phyloP scores from a whole-genome alignment of 164 flowering plant species.

The Chimonanthus salicifolius region DNA sequence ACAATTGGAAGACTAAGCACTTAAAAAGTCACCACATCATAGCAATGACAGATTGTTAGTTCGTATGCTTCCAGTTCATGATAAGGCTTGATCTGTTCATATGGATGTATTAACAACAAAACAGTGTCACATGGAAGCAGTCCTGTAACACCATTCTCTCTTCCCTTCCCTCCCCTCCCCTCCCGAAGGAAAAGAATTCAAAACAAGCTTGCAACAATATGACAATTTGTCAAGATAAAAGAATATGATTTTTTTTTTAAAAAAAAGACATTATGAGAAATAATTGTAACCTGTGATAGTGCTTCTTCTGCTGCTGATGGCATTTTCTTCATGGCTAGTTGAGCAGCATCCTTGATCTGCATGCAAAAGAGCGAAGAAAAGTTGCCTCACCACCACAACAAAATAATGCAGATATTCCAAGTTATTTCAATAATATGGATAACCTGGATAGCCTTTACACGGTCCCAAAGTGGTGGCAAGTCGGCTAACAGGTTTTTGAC shows the following conservation, averaged over 20 bases:
- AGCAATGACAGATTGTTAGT: too few species aligned
- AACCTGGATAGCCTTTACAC: constrained; percentile 95
- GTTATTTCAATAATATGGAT: background rate
- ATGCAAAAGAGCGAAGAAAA: background rate
- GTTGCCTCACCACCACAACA: constrained; percentile 9
- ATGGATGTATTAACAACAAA: too few species aligned
- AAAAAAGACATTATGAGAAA: background rate
- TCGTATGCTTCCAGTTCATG: too few species aligned
- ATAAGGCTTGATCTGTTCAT: too few species aligned
- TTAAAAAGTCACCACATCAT: too few species aligned
- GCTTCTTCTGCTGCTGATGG: constrained; percentile 98
- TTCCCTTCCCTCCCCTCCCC: too few species aligned
- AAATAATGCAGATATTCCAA: background rate
- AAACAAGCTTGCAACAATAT: too few species aligned
- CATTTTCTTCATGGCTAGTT: constrained; percentile 94
- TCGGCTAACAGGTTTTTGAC: constrained; percentile 71
- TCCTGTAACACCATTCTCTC: too few species aligned
- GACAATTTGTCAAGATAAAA: too few species aligned
- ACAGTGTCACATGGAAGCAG: too few species aligned
- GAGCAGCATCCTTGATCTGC: constrained; percentile 96
- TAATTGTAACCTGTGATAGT: constrained; percentile 66
- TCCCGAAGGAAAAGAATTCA: too few species aligned
- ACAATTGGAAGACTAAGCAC: background rate
- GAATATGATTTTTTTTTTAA: too few species aligned
- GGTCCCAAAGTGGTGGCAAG: constrained; percentile 91